Conservation (phyloP, 768 basidiomycete species). For the Myochromella boudieri region DNA sequence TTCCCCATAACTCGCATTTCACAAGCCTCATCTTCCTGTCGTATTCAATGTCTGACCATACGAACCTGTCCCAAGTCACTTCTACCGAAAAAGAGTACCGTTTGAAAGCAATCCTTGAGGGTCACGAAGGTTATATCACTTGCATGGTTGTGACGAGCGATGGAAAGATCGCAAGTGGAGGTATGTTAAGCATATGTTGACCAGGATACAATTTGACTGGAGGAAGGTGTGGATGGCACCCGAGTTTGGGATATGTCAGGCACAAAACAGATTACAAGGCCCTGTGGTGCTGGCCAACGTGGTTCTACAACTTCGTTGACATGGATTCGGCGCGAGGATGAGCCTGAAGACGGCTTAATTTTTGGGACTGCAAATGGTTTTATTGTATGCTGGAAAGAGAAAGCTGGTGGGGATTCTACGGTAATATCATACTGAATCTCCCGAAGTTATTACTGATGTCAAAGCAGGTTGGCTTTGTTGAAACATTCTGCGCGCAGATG, state of each 20-base stretch:
- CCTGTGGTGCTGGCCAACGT: neutral
- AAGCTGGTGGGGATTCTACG: no score
- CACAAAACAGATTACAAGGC: neutral
- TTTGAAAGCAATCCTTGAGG: no score
- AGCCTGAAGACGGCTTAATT: neutral
- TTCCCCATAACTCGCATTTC: no score
- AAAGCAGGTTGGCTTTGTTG: neutral
- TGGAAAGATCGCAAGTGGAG: conserved; percentile 2
- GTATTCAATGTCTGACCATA: no score
- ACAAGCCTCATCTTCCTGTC: no score
- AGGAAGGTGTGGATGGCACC: neutral
- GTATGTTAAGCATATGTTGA: neutral
- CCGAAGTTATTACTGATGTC: no score
- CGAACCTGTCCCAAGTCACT: no score
- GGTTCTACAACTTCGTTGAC: neutral
- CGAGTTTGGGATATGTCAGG: neutral
- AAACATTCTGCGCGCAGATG: neutral
- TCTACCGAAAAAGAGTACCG: no score
- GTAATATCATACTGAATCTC: no score
- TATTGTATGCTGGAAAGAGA: neutral
- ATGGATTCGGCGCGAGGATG: neutral
- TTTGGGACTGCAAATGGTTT: neutral
- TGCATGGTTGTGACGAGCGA: neutral
- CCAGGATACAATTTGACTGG: neutral
- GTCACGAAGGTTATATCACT: no score